Conservation (phyloP, 2,329 filamentous ascomycete species). For the Botrytis squamosa region DNA sequence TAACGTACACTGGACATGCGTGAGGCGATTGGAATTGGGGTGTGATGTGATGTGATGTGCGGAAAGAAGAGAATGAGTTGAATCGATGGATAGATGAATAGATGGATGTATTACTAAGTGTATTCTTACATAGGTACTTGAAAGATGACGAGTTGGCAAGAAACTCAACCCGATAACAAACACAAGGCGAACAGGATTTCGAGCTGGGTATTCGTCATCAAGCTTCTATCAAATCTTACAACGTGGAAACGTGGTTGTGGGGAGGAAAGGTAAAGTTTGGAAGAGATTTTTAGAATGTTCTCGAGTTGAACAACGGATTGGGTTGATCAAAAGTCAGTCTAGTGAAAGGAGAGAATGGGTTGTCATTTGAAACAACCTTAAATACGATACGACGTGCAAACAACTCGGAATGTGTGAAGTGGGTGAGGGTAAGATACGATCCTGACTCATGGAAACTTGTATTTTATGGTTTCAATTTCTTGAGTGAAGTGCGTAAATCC, state of each 20-base stretch:
- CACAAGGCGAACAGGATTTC: not conserved
- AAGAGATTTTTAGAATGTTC: not conserved
- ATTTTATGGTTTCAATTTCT: not conserved
- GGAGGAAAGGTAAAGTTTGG: not conserved
- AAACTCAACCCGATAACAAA: not conserved
- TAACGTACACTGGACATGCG: not conserved
- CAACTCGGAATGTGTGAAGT: not conserved
- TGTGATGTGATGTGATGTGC: constrained; percentile 1
- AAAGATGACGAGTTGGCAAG: constrained; percentile 6
- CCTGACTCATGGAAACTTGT: not conserved
- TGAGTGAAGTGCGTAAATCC: not conserved
- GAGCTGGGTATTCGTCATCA: not conserved
- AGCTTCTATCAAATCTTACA: constrained; percentile 2
- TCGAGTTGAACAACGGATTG: not conserved
- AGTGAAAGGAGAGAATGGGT: not conserved
- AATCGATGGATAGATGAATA: too few species aligned
- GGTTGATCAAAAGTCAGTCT: not conserved
- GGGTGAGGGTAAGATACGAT: not conserved
- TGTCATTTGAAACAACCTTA: constrained; percentile 2
- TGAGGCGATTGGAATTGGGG: not conserved
- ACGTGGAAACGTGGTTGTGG: not conserved
- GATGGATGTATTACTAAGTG: not conserved
- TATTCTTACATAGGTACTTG: not conserved
- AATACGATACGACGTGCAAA: not conserved
- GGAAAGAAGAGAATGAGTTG: not conserved